Evolutionary conservation across 495 filamentous ascomycete genomes (phyloP), one percentile per base, ranked within the genome.

Genomic region (Lasiosphaeria miniovina): DNA sequence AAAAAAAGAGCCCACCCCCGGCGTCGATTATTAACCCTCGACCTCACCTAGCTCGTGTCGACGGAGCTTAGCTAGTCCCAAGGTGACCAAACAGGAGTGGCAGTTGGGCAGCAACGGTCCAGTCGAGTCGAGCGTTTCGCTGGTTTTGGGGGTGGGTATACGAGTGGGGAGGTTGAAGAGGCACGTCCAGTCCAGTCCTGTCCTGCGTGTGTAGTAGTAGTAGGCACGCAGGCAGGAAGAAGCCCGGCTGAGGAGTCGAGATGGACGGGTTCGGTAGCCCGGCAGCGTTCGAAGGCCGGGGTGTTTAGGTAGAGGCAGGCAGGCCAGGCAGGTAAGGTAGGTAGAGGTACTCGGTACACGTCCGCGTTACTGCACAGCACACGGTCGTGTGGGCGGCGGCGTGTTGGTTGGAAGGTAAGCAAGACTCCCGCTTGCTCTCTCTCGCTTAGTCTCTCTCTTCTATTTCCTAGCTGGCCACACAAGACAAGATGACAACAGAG

Each of bases 91-190:
- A 56, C 59, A 61, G 53, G 55, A 57, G 32, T 35, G 35, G 45
- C 36, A 63, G 67, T 71, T 68, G 69, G 69, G 69, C 69, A 71
- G 69, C 69, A 71, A 71, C 58, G 34, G 52, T n/a, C 10, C 32
- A 45, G 46, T 6, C 45, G 49, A 24, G n/a, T 54, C 53, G 63
- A 57, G 57, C 55, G 58, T 36, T 51, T 14, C 46, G 43, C 46
- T 54, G 32, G 55, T 8, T 57, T 53, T 49, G 12, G 50, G 51
- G 38, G 62, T 45, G 56, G 45, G 52, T 32, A 60, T 49, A 52
- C 31, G 51, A 59, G 65, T 64, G 67, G 60, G 67, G 59, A 63
- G 48, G 58, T 51, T 52, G 60, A 56, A 52, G 48, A 62, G 49
- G 35, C 43, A 55, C 24, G 24, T 24, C 2, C 24, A 2, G 24